These are phyloP conservation scores for Suillus plorans DNA, from an alignment of 768 basidiomycete species.

Conservation along the genomic window DNA sequence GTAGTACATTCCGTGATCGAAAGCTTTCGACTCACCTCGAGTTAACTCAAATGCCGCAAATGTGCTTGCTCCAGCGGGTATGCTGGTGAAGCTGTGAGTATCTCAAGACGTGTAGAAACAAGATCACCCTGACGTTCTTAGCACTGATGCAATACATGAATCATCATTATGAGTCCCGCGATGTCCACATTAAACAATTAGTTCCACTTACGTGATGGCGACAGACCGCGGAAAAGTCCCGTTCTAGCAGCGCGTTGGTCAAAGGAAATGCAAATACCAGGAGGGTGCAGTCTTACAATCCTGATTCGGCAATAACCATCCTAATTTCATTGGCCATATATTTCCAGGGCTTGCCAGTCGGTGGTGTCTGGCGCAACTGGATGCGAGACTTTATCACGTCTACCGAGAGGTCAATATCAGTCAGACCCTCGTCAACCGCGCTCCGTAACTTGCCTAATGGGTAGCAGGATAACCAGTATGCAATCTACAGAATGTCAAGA, in stretches of 20 bases:
- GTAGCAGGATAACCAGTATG: slow-evolving; percentile 94
- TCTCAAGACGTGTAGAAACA: background rate
- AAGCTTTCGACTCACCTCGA: slow-evolving; percentile 48
- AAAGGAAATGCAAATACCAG: background rate
- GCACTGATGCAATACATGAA: slow-evolving; percentile 39
- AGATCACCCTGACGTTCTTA: slow-evolving; percentile 51
- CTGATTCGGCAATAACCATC: slow-evolving; percentile 66
- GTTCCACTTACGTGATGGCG: slow-evolving; percentile 67
- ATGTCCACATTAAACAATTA: background rate
- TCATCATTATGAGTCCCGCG: background rate
- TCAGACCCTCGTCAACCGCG: background rate
- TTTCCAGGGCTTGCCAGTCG: slow-evolving; percentile 65
- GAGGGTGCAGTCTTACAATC: slow-evolving; percentile 51
- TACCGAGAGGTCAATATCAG: slow-evolving; percentile 21
- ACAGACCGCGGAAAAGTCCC: slow-evolving; percentile 72
- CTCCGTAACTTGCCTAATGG: slow-evolving; percentile 58
- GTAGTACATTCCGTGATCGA: background rate
- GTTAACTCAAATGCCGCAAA: slow-evolving; percentile 89
- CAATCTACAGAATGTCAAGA: slow-evolving; percentile 45
- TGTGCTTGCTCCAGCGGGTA: slow-evolving; percentile 89
- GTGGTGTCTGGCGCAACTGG: slow-evolving; percentile 76
- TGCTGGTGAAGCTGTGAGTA: slow-evolving; percentile 43
- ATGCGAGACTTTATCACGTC: slow-evolving; percentile 93
- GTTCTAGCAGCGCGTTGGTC: slow-evolving; percentile 31
- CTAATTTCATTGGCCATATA: slow-evolving; percentile 78